phyloP scores from a whole-genome alignment of 768 basidiomycete species.

The Cubamyces lactineus region DNA sequence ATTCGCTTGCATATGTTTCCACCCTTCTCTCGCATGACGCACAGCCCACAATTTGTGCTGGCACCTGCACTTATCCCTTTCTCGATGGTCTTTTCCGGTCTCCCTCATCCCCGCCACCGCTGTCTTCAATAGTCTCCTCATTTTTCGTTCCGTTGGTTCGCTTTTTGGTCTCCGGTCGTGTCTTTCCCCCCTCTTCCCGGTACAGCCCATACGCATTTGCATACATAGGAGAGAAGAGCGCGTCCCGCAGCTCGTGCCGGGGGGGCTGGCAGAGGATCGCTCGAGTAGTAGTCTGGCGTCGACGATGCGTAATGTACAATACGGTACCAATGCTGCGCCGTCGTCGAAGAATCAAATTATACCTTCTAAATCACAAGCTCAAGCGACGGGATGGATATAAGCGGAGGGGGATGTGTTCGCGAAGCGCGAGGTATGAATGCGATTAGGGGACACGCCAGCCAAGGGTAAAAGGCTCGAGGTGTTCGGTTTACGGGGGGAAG shows the following conservation, averaged over 20 bases:
- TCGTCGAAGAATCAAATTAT: slow-evolving; percentile 17
- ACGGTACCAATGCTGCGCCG: slow-evolving; percentile 5
- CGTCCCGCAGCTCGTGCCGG: not conserved
- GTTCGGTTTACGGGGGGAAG: too few relatives aligned
- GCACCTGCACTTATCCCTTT: not conserved
- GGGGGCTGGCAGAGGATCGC: not conserved
- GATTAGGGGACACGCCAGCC: not conserved
- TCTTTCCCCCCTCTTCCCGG: not conserved
- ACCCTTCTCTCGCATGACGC: not conserved
- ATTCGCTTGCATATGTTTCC: slow-evolving; percentile 15
- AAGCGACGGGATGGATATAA: too few relatives aligned
- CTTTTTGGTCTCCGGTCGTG: not conserved
- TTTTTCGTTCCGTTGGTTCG: not conserved
- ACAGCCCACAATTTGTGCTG: not conserved
- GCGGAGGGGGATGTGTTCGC: too few relatives aligned
- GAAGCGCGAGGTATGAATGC: too few relatives aligned
- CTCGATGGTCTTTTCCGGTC: not conserved
- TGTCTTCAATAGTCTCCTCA: not conserved
- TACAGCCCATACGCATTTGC: not conserved
- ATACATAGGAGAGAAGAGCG: not conserved
- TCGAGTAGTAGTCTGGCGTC: not conserved
- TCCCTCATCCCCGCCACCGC: not conserved
- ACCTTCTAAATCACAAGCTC: not conserved
- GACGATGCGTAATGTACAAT: slow-evolving; percentile 18
- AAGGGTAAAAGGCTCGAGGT: too few relatives aligned